These are phyloP conservation scores for Penicillium paxilli DNA, from an alignment of 495 filamentous ascomycete genomes.

Conservation along the genomic window DNA sequence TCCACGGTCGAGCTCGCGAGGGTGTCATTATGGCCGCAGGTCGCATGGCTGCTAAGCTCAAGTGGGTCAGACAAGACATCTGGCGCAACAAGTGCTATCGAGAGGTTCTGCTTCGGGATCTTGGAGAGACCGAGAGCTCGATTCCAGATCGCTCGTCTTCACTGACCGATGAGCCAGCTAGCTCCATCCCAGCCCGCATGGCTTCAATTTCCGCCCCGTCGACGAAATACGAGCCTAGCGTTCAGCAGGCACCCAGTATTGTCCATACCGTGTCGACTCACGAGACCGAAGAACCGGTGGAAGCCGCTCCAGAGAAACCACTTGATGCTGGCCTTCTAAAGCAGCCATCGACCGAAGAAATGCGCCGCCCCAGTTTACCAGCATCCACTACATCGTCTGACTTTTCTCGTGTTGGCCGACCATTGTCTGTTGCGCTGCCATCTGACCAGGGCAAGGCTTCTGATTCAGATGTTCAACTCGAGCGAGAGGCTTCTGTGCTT, in stretches of 20 bases:
- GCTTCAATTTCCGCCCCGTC: constrained; percentile 25
- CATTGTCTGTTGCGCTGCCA: constrained; percentile 25
- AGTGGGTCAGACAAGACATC: constrained; percentile 90
- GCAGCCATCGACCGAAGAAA: constrained; percentile 23
- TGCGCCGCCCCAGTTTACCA: constrained; percentile 39
- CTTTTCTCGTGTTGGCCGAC: constrained; percentile 26
- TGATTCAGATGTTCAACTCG: constrained; percentile 23
- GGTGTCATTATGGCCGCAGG: constrained; percentile 81
- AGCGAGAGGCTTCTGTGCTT: constrained; percentile 42
- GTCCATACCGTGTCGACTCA: constrained; percentile 18
- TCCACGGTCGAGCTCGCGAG: constrained; percentile 83
- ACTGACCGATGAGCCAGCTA: constrained; percentile 16
- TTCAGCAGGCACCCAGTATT: constrained; percentile 18
- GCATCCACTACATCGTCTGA: constrained; percentile 35
- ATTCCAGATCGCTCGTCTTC: constrained; percentile 12
- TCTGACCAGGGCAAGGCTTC: constrained; percentile 31
- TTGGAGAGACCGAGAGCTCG: constrained; percentile 67
- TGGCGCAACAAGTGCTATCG: constrained; percentile 90
- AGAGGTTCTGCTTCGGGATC: constrained; percentile 80
- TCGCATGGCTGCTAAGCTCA: constrained; percentile 82
- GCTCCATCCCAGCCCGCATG: constrained; percentile 9
- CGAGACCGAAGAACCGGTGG: constrained; percentile 15
- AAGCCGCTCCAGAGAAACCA: not conserved
- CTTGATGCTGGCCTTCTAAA: constrained; percentile 17
- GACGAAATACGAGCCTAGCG: constrained; percentile 17